Percentiles rank a stretch among this genome's conserved stretches.
phyloP scores from a whole-genome alignment of 495 filamentous ascomycete species.

The Penicillium soppii region DNA sequence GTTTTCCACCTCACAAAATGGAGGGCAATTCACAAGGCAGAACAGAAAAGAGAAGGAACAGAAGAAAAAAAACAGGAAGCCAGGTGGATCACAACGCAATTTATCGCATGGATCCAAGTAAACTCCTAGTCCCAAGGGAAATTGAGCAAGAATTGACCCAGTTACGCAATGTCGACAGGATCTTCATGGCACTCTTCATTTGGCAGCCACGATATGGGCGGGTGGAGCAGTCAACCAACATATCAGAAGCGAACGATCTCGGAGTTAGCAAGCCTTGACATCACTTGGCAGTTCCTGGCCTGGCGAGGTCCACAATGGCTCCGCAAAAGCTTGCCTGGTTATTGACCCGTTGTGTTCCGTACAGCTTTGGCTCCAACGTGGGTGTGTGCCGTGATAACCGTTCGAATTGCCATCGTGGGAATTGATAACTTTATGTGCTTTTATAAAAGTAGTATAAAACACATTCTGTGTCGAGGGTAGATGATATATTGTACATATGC shows the following conservation, averaged over 20 bases:
- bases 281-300: conserved; percentile 15
- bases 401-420: background rate
- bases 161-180: conserved; percentile 3
- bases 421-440: no score
- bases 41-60: background rate
- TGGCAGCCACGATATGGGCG: background rate
- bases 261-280: background rate
- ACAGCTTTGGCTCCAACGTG: background rate
- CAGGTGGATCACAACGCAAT: background rate
- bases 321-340: conserved; percentile 2
- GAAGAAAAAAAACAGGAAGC: background rate
- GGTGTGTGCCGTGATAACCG: background rate
- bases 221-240: background rate
- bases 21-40: background rate
- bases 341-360: background rate
- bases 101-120: background rate
- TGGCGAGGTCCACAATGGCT: background rate
- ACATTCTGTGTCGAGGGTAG: no score
- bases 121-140: background rate
- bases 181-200: background rate
- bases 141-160: background rate
- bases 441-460: no score
- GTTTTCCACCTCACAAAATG: background rate
- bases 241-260: background rate
- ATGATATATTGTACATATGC: no score